A percentile compares a stretch with the other conserved stretches of the same genome.
Conservation (phyloP, 352 stramenopile species). For the Phytopythium oedochilum region DNA sequence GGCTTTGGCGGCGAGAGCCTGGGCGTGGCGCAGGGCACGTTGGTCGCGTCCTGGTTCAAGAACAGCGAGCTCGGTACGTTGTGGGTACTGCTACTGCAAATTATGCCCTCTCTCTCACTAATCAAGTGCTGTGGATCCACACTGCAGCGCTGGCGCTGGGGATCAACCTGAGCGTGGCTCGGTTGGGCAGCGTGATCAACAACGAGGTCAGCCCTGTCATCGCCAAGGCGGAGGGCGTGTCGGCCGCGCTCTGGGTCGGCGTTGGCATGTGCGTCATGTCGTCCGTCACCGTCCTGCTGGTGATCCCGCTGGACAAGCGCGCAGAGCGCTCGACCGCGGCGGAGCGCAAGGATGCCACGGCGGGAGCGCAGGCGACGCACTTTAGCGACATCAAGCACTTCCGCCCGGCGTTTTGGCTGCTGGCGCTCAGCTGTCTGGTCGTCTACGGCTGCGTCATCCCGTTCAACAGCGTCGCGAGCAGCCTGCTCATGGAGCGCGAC, state of each 20-base stretch:
- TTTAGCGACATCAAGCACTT: conserved; percentile 79
- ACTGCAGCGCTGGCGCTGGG: conserved; percentile 82
- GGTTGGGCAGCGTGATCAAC: conserved; percentile 92
- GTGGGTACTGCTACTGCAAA: too few relatives aligned
- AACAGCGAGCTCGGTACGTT: conserved; percentile 85
- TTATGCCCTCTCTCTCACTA: too few relatives aligned
- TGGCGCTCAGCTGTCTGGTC: conserved; percentile 88
- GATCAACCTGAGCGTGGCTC: conserved; percentile 88
- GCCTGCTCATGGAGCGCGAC: conserved; percentile 89
- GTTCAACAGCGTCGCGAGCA: conserved; percentile 93
- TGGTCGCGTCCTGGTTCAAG: conserved; percentile 92
- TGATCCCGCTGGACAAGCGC: conserved; percentile 80
- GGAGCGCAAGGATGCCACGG: conserved; percentile 14
- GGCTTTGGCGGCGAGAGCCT: conserved; percentile 91
- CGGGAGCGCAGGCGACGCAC: conserved; percentile 43
- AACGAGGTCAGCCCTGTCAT: conserved; percentile 86
- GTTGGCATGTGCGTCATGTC: conserved; percentile 76
- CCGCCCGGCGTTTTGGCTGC: conserved; percentile 84
- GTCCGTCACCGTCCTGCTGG: conserved; percentile 57
- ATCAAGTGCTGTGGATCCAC: too few relatives aligned
- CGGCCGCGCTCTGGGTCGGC: conserved; percentile 82
- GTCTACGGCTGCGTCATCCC: conserved; percentile 93
- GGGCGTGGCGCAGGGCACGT: conserved; percentile 86
- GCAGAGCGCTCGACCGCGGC: conserved; percentile 28
- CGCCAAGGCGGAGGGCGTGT: conserved; percentile 60